Conservation (phyloP, 345 rosid species). For the Heritiera fomes region DNA sequence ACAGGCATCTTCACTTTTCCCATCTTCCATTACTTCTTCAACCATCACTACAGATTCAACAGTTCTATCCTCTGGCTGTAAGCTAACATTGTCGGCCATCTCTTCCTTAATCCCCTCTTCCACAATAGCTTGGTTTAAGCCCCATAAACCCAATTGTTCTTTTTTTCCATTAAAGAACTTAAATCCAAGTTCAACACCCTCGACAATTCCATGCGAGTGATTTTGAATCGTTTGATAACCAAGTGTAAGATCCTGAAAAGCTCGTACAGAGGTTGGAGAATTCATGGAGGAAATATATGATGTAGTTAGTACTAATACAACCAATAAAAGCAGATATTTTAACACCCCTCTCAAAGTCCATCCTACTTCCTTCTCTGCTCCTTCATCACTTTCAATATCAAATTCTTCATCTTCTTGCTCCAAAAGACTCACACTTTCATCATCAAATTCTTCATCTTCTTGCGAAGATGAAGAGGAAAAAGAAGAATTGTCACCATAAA, state of each 20-base stretch:
- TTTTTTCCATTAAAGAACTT: neutral
- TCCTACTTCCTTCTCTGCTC: conserved; percentile 31
- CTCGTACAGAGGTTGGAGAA: conserved; percentile 24
- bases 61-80: neutral
- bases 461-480: neutral
- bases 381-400: conserved; percentile 25
- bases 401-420: conserved; percentile 25
- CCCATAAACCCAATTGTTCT: neutral
- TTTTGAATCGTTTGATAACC: conserved; percentile 29
- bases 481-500: neutral
- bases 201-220: conserved; percentile 14
- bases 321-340: conserved; percentile 26
- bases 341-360: conserved; percentile 30
- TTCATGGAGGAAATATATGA: conserved; percentile 40
- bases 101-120: neutral
- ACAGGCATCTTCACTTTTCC: neutral
- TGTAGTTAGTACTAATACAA: conserved; percentile 35
- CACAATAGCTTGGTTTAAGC: conserved; percentile 8
- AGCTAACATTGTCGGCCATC: too few species aligned
- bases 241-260: conserved; percentile 21
- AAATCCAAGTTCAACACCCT: conserved; percentile 15
- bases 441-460: conserved; percentile 23
- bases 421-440: neutral
- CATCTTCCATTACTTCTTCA: conserved; percentile 14
- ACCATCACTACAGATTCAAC: conserved; percentile 9